These are phyloP conservation scores for Phellinidium pouzarii DNA, from an alignment of 1,284 basidiomycete species.

Conservation along the genomic window DNA sequence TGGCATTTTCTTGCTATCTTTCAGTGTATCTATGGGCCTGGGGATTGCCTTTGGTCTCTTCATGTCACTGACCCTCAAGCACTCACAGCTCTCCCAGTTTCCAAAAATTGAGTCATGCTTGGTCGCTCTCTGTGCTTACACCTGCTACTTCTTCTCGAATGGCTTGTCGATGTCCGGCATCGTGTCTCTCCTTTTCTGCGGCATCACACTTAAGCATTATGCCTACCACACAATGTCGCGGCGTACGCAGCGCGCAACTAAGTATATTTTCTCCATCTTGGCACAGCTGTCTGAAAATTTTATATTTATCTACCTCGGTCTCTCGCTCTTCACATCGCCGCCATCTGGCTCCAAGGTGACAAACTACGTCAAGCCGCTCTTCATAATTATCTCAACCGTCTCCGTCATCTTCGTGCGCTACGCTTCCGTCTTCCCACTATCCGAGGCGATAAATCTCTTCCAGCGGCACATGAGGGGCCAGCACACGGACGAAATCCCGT, in stretches of 20 bases:
- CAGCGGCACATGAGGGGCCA: slow-evolving; percentile 78
- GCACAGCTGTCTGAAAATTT: slow-evolving; percentile 98
- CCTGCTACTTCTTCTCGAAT: slow-evolving; percentile 98
- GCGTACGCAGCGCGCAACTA: slow-evolving; percentile 90
- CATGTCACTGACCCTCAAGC: slow-evolving; percentile 91
- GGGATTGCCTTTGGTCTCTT: slow-evolving; percentile 88
- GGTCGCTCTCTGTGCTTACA: slow-evolving; percentile 91
- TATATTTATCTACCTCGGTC: slow-evolving; percentile 98
- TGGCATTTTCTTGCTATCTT: slow-evolving; percentile 94
- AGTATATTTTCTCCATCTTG: slow-evolving; percentile 90
- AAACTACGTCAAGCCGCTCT: slow-evolving; percentile 91
- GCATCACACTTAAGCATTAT: slow-evolving; percentile 98
- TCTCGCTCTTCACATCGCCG: slow-evolving; percentile 87
- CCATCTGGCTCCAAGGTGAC: slow-evolving; percentile 66
- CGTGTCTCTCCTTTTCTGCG: slow-evolving; percentile 96
- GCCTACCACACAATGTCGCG: slow-evolving; percentile 99
- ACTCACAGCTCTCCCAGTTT: slow-evolving; percentile 83
- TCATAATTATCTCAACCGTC: slow-evolving; percentile 86
- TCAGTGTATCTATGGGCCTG: slow-evolving; percentile 89
- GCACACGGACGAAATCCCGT: slow-evolving; percentile 81
- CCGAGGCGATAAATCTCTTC: slow-evolving; percentile 91
- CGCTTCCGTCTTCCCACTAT: slow-evolving; percentile 95
- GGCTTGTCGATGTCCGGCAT: slow-evolving; percentile 94
- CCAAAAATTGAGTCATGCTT: slow-evolving; percentile 93
- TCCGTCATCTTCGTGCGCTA: slow-evolving; percentile 94